Percentiles rank a stretch among this genome's conserved stretches.
phyloP scores from a whole-genome alignment of 2,329 filamentous ascomycete genomes.

The Helotiales sp. region DNA sequence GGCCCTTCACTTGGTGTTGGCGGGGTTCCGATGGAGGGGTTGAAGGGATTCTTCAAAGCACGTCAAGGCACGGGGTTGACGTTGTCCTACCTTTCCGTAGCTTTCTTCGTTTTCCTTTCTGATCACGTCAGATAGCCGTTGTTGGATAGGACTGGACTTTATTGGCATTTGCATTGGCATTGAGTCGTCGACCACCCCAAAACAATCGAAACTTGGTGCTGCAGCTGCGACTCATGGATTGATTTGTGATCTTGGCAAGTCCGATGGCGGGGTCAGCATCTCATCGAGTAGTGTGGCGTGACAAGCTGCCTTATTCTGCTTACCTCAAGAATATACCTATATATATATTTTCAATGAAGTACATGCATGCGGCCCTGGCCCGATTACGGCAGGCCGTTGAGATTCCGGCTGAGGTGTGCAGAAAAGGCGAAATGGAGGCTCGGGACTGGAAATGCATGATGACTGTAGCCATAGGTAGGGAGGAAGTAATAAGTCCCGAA shows the following conservation, averaged over 20 bases:
- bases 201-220: not conserved
- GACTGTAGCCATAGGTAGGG: too few relatives aligned
- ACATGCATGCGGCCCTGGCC: not conserved
- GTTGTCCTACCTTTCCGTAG: not conserved
- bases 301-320: too few relatives aligned
- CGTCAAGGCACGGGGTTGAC: conserved; percentile 2
- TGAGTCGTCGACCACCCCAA: not conserved
- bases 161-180: too few relatives aligned
- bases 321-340: too few relatives aligned
- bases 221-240: not conserved
- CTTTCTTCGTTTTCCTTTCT: not conserved
- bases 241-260: not conserved
- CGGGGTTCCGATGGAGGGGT: conserved; percentile 1
- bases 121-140: not conserved
- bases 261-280: not conserved
- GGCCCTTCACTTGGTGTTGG: not conserved
- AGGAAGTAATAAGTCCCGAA: too few relatives aligned
- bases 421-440: too few relatives aligned
- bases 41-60: not conserved
- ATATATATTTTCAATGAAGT: too few relatives aligned
- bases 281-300: not conserved
- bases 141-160: too few relatives aligned
- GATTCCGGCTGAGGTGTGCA: too few relatives aligned
- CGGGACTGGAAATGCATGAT: too few relatives aligned
- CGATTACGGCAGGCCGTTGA: not conserved